Evolutionary conservation across 2,329 filamentous ascomycete species (phyloP), one percentile per base, ranked within the genome.

Genomic region (Fusarium citri): DNA sequence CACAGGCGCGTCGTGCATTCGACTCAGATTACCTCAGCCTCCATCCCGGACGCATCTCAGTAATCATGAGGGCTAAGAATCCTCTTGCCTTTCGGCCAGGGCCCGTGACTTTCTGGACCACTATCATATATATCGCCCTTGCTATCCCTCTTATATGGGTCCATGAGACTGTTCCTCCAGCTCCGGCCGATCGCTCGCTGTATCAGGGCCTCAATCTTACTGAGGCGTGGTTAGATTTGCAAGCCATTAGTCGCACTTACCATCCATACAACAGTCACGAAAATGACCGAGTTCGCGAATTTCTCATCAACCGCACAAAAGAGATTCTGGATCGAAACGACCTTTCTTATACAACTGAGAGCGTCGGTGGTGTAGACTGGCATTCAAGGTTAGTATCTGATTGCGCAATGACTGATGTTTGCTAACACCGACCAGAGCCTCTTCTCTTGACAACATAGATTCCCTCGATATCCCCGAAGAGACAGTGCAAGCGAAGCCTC

Each of bases 241-340:
- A 94, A 65, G 83, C 85, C 58, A 85, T 99, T 50, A 95, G 92
- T 34, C 85, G 85, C 68, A 85, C 86, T 2, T 96, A 92, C 77
- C 96, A 97, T 78, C 95, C 96, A 0, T 97, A 93, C 83, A 98
- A 97, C 81, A 94, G 92, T 72, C 90, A 86, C 63, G 85, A 88
- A 64, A 98, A 98, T 78, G 94, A 97, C 73, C 83, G 89, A 25
- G 90, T 98, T 34, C 90, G 93, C 66, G 83, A 88, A 34, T 98
- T 91, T 85, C 83, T 98, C 34, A 83, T 98, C 65, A 75, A 82
- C 20, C 88, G 94, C 63, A 87, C 97, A 62, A 83, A 89, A 66
- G 83, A 86, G 40, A 96, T 97, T 64, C 79, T 95, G 68, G 82
- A 87, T 31, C 82, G 83, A 23, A 94, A 92, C 76, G 81, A 81